Evolutionary conservation across 805 yeast species (phyloP).

Genomic region (Sungouiella blattae): DNA sequence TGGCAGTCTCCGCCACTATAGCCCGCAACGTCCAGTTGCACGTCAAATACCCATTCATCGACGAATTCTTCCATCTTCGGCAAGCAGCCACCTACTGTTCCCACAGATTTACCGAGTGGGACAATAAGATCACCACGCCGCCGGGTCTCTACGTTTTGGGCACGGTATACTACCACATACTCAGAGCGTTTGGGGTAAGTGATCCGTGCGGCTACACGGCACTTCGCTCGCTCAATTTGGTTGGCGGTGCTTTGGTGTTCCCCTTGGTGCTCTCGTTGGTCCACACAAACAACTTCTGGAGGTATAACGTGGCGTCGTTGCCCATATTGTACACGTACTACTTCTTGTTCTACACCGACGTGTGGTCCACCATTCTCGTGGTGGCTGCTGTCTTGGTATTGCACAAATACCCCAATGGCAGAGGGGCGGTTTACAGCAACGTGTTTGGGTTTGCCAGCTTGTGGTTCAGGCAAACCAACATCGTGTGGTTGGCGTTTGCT

Average conservation of each 20-base stretch:
- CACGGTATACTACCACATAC: conserved; percentile 30
- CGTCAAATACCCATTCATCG: conserved; percentile 36
- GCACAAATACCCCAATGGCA: conserved; percentile 19
- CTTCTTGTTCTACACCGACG: conserved; percentile 84
- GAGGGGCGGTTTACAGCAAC: conserved; percentile 42
- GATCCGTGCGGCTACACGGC: conserved; percentile 10
- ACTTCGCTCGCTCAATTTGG: conserved; percentile 50
- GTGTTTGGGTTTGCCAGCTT: conserved; percentile 60
- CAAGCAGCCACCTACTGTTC: conserved; percentile 69
- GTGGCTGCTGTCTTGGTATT: conserved; percentile 51
- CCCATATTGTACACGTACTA: conserved; percentile 76
- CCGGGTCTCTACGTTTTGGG: conserved; percentile 77
- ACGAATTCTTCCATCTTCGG: conserved; percentile 82
- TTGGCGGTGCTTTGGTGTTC: conserved; percentile 58
- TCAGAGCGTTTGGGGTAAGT: conserved; percentile 33
- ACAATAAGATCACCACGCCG: conserved; percentile 91
- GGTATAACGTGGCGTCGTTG: conserved; percentile 37
- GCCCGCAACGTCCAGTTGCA: conserved; percentile 6
- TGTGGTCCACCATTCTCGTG: conserved; percentile 80
- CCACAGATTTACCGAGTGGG: conserved; percentile 52
- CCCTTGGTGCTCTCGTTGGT: conserved; percentile 43
- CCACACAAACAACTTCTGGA: conserved; percentile 18
- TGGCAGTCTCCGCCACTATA: conserved; percentile 6
- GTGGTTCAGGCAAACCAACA: conserved; percentile 85
- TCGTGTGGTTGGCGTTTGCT: conserved; percentile 75